Evolutionary conservation across 768 basidiomycete species (phyloP), one percentile per base, ranked within the genome.

Genomic region (Trametes maxima): DNA sequence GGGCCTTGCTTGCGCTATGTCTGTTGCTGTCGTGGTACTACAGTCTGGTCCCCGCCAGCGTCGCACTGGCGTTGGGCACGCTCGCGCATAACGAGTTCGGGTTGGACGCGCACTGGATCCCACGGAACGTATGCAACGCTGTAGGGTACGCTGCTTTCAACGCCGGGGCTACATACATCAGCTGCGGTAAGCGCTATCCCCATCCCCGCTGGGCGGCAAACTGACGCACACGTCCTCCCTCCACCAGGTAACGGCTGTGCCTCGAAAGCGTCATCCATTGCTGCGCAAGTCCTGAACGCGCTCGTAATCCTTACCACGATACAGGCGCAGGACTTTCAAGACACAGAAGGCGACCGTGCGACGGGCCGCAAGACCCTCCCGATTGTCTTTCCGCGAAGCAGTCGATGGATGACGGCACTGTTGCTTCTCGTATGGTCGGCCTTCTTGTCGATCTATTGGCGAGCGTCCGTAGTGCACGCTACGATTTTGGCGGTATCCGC

Each of bases 71-170:
- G 0, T 17, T 72, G 11, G 52, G 62, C 7, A 68, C 64, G 17
- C 21, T 73, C 21, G 16, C 72, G 1, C 67, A 77, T 59, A 73
- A 79, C 24, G 77, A 78, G 25, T 21, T 66, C 17, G 67, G 65
- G 2, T 56, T 72, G 19, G 58, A 68, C 24, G 62, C 66, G 1
- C 68, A 72, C 47, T 71, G 70, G 46, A 33, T 76, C 8, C 54
- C 65, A 2, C 69, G 75, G 46, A 78, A 75, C 60, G 22, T 75
- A 3, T 69, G 67, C 58, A 75, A 73, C 19, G 72, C 69, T 1
- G 58, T 67, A 21, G 76, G 75, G 0, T 78, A 73, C 61, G 63
- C 67, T 8, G 58, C 75, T 0, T 74, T 77, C 46, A 73, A 78
- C 49, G 44, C 70, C 0, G 78, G 78, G 0, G 72, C 76, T 1